A percentile compares a stretch with the other conserved stretches of the same genome.
These are phyloP conservation scores for Phaeosphaeriaceae sp. DNA, from an alignment of 2,329 filamentous ascomycete genomes.

Conservation along the genomic window DNA sequence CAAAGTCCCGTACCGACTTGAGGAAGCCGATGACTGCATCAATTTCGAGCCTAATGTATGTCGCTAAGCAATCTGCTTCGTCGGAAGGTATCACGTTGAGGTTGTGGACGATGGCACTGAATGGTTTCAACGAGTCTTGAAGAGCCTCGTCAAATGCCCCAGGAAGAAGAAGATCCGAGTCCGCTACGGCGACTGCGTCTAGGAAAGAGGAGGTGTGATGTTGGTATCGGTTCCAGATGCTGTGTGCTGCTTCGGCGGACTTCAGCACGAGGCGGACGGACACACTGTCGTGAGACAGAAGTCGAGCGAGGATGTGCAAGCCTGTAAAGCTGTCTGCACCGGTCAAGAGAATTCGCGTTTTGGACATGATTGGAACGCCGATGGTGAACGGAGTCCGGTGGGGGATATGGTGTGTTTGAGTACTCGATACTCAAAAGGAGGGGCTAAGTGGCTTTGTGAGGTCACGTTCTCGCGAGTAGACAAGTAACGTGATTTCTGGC, in stretches of 20 bases:
- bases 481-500: slow-evolving; percentile 4
- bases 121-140: slow-evolving; percentile 22
- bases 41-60: slow-evolving; percentile 32
- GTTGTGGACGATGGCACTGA: slow-evolving; percentile 38
- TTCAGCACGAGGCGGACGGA: slow-evolving; percentile 35
- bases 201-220: slow-evolving; percentile 14
- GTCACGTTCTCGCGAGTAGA: slow-evolving; percentile 5
- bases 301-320: slow-evolving; percentile 35
- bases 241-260: slow-evolving; percentile 26
- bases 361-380: slow-evolving; percentile 21
- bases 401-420: background rate
- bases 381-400: slow-evolving; percentile 5
- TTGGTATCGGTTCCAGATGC: slow-evolving; percentile 26
- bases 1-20: slow-evolving; percentile 22
- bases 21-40: slow-evolving; percentile 29
- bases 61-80: slow-evolving; percentile 36
- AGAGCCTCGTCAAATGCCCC: slow-evolving; percentile 30
- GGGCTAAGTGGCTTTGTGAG: slow-evolving; percentile 4
- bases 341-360: slow-evolving; percentile 33
- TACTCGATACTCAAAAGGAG: slow-evolving; percentile 1
- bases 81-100: slow-evolving; percentile 25
- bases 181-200: slow-evolving; percentile 29
- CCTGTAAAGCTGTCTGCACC: slow-evolving; percentile 32
- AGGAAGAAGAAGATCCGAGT: slow-evolving; percentile 17
- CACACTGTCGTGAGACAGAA: slow-evolving; percentile 27